Percentiles rank a stretch among this genome's conserved stretches.
These are phyloP conservation scores for Austroboletus festivus DNA, from an alignment of 768 basidiomycete species.

Conservation along the genomic window DNA sequence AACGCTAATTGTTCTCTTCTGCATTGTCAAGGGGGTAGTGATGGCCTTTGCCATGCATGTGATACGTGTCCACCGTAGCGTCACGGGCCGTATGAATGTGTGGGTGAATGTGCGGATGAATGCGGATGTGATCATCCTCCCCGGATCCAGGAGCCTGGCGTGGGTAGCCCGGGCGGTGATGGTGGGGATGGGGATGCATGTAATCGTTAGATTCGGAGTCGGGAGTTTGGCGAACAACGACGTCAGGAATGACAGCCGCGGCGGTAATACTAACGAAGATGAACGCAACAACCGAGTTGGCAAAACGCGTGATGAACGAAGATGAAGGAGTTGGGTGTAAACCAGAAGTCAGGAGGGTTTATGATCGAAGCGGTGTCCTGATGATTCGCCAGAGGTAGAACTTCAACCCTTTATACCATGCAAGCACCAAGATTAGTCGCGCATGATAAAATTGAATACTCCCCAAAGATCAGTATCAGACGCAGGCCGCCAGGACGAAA, in stretches of 20 bases:
- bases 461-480: not conserved
- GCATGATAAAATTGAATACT: not conserved
- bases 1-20: not conserved
- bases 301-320: slow-evolving; percentile 7
- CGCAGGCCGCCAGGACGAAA: not conserved
- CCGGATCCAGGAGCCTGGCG: too few species aligned
- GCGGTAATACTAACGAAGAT: slow-evolving; percentile 1
- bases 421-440: not conserved
- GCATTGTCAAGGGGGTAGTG: not conserved
- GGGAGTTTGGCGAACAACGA: too few species aligned
- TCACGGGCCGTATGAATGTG: too few species aligned
- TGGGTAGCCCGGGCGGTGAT: too few species aligned
- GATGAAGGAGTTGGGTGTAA: not conserved
- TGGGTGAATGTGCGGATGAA: too few species aligned
- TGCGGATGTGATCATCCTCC: too few species aligned
- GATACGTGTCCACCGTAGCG: not conserved
- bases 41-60: not conserved
- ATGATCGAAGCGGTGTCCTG: not conserved
- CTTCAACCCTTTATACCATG: slow-evolving; percentile 1
- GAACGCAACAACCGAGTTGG: slow-evolving; percentile 6
- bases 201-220: too few species aligned
- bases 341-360: not conserved
- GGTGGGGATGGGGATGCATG: too few species aligned
- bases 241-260: slow-evolving; percentile 4
- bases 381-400: not conserved